Evolutionary conservation across 768 basidiomycete species (phyloP), one percentile per base, ranked within the genome.

Genomic region (Lentinula edodes): DNA sequence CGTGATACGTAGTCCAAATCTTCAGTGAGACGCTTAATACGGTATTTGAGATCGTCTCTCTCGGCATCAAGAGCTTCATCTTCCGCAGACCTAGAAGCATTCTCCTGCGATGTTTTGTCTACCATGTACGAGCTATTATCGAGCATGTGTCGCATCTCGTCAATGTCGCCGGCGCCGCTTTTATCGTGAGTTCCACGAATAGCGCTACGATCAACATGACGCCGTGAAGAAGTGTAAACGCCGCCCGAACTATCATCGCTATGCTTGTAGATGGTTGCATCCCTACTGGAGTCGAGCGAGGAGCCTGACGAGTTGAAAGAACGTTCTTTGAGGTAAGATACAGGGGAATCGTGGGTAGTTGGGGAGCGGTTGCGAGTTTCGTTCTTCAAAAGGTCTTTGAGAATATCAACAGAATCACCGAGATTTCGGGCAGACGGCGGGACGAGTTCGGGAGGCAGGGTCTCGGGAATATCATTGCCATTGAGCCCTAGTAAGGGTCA

Each of bases 201-300:
- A 15, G 89, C 79, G 62, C 85, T 84, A 3, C 97, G 87, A 70
- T 98, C 90, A 51, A 99, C 75, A 70, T 97, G 95, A 0, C 97
- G 84, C 9, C 83, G 83, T 8, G 84, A 83, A 2, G 93, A 85
- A 68, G 90, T 87, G 77, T 98, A 98, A 57, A 88, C 84, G 2
- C 83, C 81, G 48, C 82, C 79, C 4, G 84, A 83, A 45, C 80
- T 81, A 6, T 78, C 79, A 66, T 85, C 87, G 32, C 80, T 80
- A 75, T 97, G 90, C 67, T 91, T 91, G 78, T 97, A 99, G 38
- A 93, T 89, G 0, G 93, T 91, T 2, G 94, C 97, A 71, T 99
- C 97, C 10, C 90, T 82, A 5, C 81, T 79, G 1, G 85, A 80
- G 7, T 85, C 84, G 15, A 80, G 72, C 4, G 82, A 75, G 2